Base-by-base conservation (phyloP, 2,329 filamentous ascomycete species). In the Pestalotiopsis sp. region DNA sequence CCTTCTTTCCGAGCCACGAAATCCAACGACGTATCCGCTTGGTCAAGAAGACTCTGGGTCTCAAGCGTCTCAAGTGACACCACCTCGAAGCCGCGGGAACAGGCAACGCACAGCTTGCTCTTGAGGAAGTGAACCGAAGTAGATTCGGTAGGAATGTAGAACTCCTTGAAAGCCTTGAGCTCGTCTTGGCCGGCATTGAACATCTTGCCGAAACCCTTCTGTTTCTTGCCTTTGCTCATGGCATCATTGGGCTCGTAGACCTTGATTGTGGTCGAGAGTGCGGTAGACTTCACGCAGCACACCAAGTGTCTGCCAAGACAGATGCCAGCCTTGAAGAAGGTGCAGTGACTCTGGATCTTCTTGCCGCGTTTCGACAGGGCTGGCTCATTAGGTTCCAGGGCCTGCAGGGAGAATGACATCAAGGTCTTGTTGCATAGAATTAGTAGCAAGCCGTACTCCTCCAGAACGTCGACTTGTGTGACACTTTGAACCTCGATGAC, bases 221-320 rank as follows among this genome's bases (percentile, higher is more conserved):
- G 97, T 84, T 97, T 98, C 85, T 96, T 97, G 69, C 93, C 94
- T 84, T 95, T 96, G 67, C 92, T 92, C 86, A 97, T 92, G 71
- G 94, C 92, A 78, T 98, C 96, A 82, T 97, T 97, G 1, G 96
- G 96, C 82, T 99, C 95, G 81, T 94, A 98, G n/a, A 98, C 96
- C 82, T 98, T 98, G 85, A 99, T 97, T 2, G 95, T 98, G 14
- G 94, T 97, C 66, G 94, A 97, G 39, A 98, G 85, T 3, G 95
- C 93, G 20, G 93, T 95, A 56, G 94, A 97, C 84, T 97, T 98
- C 76, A 98, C 96, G 74, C 94, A 97, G 82, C 95, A 98, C 38
- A 99, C 96, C 67, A 99, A 86, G 78, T 98, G 96, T 71, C 96
- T 90, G 41, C 96, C 95, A 69, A 98, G 87, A 78, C 96, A 98